Evolutionary conservation across 2,329 filamentous ascomycete genomes (phyloP), one percentile per base, ranked within the genome.

Genomic region (Colletotrichum tamarilloi): DNA sequence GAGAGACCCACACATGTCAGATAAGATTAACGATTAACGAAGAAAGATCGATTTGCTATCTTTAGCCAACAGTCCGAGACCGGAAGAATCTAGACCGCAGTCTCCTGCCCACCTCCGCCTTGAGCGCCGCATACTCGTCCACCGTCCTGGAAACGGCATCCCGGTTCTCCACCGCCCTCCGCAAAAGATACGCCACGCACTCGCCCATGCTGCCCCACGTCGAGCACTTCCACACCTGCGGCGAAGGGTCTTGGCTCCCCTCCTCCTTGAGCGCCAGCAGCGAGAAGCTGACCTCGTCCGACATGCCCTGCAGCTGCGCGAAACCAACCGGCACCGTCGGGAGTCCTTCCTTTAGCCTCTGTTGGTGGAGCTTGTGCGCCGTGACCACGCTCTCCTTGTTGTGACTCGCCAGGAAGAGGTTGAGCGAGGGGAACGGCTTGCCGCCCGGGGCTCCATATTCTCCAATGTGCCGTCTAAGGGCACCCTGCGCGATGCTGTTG

Each of bases 271-370:
- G 24, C 46, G 42, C 62, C 56, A 88, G 80, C 30, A 92, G 82
- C 80, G 91, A 89, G 79, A 90, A 92, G 81, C 92, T 95, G 67
- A 98, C 92, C 80, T 98, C 95, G 78, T 98, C 96, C 2, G 96
- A 96, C 96, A 98, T 98, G 46, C 96, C 75, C 68, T 76, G 74
- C 26, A 77, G 75, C 58, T 81, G 79, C 5, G 79, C 76, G 58
- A 85, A 86, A 0, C 83, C 81, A 62, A 85, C 79, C 49, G 80
- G 80, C 0, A 82, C 82, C 79, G 83, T 83, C 76, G 84, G 84
- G 8, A 77, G 79, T 11, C 82, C 83, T 8, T 73, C 84, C 77
- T 86, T 86, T 71, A 88, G 84, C 35, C 92, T 82, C 19, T 83
- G 84, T 28, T 87, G 87, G 16, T 88, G 89, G 64, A 84, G 86